Evolutionary conservation across 2,329 filamentous ascomycete genomes (phyloP).

Genomic region (Trichophyton schoenleinii): DNA sequence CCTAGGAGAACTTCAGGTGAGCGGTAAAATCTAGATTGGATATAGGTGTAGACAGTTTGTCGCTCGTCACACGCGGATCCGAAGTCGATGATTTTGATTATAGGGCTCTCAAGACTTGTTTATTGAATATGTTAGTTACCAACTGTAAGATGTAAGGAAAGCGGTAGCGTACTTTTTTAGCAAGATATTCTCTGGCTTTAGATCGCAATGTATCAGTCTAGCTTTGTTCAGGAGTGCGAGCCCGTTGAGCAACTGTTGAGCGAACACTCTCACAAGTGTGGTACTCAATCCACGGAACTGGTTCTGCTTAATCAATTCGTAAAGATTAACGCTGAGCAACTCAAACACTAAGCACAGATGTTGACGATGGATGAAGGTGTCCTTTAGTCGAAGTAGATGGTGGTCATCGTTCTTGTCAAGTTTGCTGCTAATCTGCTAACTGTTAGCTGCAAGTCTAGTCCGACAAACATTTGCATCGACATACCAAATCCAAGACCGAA

Average conservation of each 20-base stretch:
- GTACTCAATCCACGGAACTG: constrained; percentile 96
- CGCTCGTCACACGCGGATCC: constrained; percentile 96
- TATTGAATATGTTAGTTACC: neutral
- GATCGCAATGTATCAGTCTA: constrained; percentile 89
- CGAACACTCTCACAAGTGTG: constrained; percentile 91
- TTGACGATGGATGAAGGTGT: constrained; percentile 95
- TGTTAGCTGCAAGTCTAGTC: constrained; percentile 2
- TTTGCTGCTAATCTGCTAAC: constrained; percentile 73
- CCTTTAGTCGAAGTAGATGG: constrained; percentile 83
- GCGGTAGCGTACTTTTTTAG: constrained; percentile 62
- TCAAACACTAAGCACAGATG: constrained; percentile 96
- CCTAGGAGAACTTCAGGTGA: constrained; percentile 94
- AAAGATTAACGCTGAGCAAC: constrained; percentile 89
- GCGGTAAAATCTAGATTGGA: constrained; percentile 94
- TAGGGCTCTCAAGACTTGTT: constrained; percentile 74
- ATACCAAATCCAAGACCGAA: constrained; percentile 83
- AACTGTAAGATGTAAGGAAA: neutral
- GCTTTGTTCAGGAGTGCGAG: constrained; percentile 89
- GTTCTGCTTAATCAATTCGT: constrained; percentile 98
- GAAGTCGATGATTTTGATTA: constrained; percentile 99
- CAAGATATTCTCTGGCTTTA: constrained; percentile 96
- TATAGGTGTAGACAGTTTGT: constrained; percentile 98
- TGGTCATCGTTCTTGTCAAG: constrained; percentile 99
- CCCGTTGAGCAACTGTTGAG: constrained; percentile 88
- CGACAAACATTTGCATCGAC: constrained; percentile 17